Evolutionary conservation across 495 filamentous ascomycete genomes (phyloP), one percentile per base, ranked within the genome.

Genomic region (Niebla homalea): DNA sequence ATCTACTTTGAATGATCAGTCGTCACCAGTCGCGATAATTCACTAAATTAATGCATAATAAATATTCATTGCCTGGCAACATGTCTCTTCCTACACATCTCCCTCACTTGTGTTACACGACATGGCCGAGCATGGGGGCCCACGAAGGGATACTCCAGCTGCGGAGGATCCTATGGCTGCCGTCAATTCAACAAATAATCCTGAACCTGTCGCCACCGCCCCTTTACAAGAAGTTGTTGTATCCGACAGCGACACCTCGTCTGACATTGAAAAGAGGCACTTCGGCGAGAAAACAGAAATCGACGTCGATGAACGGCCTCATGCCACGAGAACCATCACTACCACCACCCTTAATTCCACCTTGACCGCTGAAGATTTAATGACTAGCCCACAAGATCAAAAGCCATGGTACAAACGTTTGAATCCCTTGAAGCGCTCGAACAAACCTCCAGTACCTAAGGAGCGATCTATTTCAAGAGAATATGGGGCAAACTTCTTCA

Each of bases 371-470:
- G 52, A 49, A 22, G 25, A 52, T 6, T 38, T n/a, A 21, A 37
- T 12, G 15, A 20, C 39, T 1, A 44, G 41, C 7, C 18, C 52
- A 8, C 22, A 26, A 20, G 36, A 43, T 10, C 69, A 68, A 54
- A 67, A 62, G 42, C 70, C 66, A 64, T 80, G 76, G 78, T 65
- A 76, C 60, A 64, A 67, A 42, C 64, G 57, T 21, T 49, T 78
- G 36, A 81, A 83, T 56, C 77, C 79, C 2, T 54, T 82, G 23
- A 75, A 74, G 51, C 60, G 64, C 49, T 67, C 71, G 36, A 60
- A 53, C 12, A 66, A 64, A 14, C 78, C 78, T 16, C 71, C 77
- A 18, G 64, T 80, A 1, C 78, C 79, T 0, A 57, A 69, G 6
- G 67, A 76, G 46, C 63, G 78, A 10, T 53, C 56, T 4, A 61